These are phyloP conservation scores for Dacryopinax spathularia DNA, from an alignment of 768 basidiomycete genomes.

Conservation along the genomic window DNA sequence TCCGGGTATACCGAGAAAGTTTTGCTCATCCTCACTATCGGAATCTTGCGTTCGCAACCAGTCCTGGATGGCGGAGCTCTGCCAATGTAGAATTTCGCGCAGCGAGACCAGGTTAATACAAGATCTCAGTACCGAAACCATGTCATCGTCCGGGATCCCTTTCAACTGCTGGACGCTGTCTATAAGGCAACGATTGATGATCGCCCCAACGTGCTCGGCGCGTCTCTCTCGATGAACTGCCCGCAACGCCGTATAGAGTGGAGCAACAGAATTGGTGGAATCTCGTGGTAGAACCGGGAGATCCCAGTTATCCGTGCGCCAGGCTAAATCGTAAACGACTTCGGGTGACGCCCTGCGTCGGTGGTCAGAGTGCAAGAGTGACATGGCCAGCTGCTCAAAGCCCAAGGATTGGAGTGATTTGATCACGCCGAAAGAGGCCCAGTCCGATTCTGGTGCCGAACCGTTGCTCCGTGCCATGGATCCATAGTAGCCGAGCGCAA, in stretches of 20 bases:
- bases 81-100: slow-evolving; percentile 59
- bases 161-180: slow-evolving; percentile 53
- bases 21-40: slow-evolving; percentile 24
- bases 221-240: slow-evolving; percentile 72
- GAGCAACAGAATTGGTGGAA: slow-evolving; percentile 33
- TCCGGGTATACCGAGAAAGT: slow-evolving; percentile 35
- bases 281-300: slow-evolving; percentile 47
- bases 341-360: slow-evolving; percentile 24
- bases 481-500: slow-evolving; percentile 80
- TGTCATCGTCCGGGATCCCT: slow-evolving; percentile 58
- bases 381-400: slow-evolving; percentile 74
- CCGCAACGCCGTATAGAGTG: slow-evolving; percentile 66
- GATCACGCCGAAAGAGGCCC: slow-evolving; percentile 50
- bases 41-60: slow-evolving; percentile 24
- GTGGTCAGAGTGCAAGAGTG: slow-evolving; percentile 35
- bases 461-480: slow-evolving; percentile 58
- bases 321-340: slow-evolving; percentile 68
- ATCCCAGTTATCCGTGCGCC: slow-evolving; percentile 95
- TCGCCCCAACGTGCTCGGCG: slow-evolving; percentile 31
- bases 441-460: slow-evolving; percentile 16
- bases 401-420: slow-evolving; percentile 79
- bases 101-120: slow-evolving; percentile 67
- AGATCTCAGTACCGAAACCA: slow-evolving; percentile 57
- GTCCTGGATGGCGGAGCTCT: slow-evolving; percentile 24
- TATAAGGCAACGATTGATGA: slow-evolving; percentile 38